Evolutionary conservation across 768 basidiomycete species (phyloP).

Genomic region (Mycena haematopus): DNA sequence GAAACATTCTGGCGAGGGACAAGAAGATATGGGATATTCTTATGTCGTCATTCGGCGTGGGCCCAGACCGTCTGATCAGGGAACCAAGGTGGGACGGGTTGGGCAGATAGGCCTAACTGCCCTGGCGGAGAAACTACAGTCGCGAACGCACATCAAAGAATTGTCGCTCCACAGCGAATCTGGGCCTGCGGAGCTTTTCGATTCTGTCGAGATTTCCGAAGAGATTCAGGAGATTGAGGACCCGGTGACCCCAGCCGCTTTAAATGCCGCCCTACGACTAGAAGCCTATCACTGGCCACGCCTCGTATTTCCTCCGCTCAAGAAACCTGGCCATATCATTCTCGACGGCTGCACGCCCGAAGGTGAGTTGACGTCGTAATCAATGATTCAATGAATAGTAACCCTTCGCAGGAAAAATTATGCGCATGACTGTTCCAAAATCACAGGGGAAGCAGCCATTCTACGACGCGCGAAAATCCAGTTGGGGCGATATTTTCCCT

Average conservation of each 20-base stretch:
- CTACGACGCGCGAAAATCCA: constrained; percentile 92
- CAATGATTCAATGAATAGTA: neutral
- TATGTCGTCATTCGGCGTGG: constrained; percentile 91
- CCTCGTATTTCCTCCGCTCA: constrained; percentile 90
- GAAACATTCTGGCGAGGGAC: constrained; percentile 84
- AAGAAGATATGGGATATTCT: constrained; percentile 88
- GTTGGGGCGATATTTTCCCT: constrained; percentile 96
- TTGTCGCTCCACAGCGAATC: constrained; percentile 47
- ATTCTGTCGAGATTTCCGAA: constrained; percentile 19
- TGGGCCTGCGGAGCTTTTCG: constrained; percentile 22
- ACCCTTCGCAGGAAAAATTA: constrained; percentile 74
- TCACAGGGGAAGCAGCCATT: constrained; percentile 96
- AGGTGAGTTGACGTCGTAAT: constrained; percentile 52
- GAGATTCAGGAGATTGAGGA: constrained; percentile 9
- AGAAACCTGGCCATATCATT: constrained; percentile 89
- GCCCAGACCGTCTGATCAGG: constrained; percentile 55
- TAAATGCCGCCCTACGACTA: constrained; percentile 62
- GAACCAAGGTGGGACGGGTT: constrained; percentile 53
- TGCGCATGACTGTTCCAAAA: constrained; percentile 89
- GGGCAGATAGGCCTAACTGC: constrained; percentile 60
- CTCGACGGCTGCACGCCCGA: constrained; percentile 86
- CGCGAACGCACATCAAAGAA: constrained; percentile 44
- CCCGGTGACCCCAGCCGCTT: constrained; percentile 37
- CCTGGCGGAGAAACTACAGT: constrained; percentile 41
- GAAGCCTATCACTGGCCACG: constrained; percentile 92